Base-by-base conservation (phyloP, 192 early-diverging fungal species). In the Pilobolus umbonatus region DNA sequence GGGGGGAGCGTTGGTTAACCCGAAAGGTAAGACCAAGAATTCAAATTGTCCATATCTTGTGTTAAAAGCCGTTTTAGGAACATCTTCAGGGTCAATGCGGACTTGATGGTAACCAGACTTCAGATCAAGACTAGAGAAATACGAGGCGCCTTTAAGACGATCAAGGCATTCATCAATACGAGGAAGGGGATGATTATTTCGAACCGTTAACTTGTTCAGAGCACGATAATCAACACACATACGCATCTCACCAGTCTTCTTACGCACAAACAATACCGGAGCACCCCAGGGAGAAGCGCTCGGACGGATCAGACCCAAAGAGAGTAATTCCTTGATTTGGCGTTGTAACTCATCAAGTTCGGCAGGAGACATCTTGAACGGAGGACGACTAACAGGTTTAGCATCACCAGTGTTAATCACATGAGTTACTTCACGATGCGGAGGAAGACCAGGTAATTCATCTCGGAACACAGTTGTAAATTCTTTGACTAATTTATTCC, bases 1-100 rank as follows among this genome's bases (percentile, higher is more conserved):
- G 0, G 79, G 82, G 0, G 80, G 79, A 0, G 75, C 75, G 60
- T 85, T 87, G 15, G 64, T 72, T 5, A 89, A 48, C 0, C 84
- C 85, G 52, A 86, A 83, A 0, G 83, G 84, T 52, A 88, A 58
- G 17, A 85, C 81, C 0, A 58, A 28, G 30, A 57, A 85, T 50
- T 85, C 61, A 49, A 49, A 88, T 14, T 61, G 72, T 0, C 72
- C 60, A 44, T 69, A 69, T 5, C 55, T 25, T 0, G 72, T 79
- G 0, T 32, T 6, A 25, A 80, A 76, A 11, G 79, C 62, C 9
- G 72, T 79, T 22, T 76, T 76, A 0, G 24, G 5, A 11, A 61
- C 29, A 40, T 77, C 73, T 0, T 51, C 46, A 4, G 54, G 17
- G 1, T 24, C 8, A 0, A 78, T 59, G 2, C 55, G 53, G 0